These are phyloP conservation scores for Sphagnum contortum DNA, from an alignment of 225 moss, liverwort and hornwort species.

Conservation along the genomic window DNA sequence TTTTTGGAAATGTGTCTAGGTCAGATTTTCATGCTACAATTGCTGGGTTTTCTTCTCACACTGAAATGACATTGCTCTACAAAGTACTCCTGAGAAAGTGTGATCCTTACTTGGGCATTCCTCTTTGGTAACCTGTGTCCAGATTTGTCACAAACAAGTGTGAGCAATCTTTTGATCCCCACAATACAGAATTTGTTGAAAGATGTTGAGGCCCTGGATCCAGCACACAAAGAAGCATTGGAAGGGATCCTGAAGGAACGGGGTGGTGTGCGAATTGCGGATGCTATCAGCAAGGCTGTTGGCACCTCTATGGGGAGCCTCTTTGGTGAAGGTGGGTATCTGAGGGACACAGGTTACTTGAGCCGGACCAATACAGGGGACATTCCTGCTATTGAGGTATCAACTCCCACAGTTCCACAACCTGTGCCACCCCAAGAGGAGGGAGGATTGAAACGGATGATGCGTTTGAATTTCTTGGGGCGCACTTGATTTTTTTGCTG, in stretches of 20 bases:
- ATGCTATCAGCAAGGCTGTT: constrained; percentile 79
- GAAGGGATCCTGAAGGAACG: constrained; percentile 87
- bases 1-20: no score
- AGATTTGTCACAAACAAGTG: constrained; percentile 69
- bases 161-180: constrained; percentile 83
- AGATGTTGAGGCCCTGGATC: constrained; percentile 91
- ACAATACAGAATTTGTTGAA: constrained; percentile 87
- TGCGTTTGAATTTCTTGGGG: constrained; percentile 68
- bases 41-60: no score
- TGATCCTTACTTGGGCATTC: no score
- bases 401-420: constrained; percentile 24
- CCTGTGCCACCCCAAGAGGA: constrained; percentile 46
- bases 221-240: constrained; percentile 93
- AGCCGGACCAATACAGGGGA: constrained; percentile 44
- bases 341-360: constrained; percentile 55
- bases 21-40: no score
- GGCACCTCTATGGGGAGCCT: constrained; percentile 88
- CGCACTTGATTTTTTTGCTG: no score
- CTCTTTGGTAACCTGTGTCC: constrained; percentile 2
- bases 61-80: no score
- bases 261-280: constrained; percentile 68
- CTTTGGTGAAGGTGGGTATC: constrained; percentile 91
- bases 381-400: constrained; percentile 37
- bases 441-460: constrained; percentile 79
- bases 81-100: no score